Conservation (phyloP, 805 yeast species). For the Candida vartiovaarae region DNA sequence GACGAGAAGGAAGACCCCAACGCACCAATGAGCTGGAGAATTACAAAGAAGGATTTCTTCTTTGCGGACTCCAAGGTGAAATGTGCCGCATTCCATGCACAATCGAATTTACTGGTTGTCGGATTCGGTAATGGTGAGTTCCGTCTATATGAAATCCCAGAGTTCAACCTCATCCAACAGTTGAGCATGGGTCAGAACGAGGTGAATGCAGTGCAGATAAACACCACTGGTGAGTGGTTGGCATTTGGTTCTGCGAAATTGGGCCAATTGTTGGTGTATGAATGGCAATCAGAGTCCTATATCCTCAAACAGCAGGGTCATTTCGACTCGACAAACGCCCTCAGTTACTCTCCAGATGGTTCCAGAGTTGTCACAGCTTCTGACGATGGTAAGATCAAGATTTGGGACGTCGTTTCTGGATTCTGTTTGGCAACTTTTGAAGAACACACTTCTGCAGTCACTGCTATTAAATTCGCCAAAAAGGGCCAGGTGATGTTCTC, state of each 20-base stretch:
- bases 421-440: constrained; percentile 88
- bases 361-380: constrained; percentile 86
- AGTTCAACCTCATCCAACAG: constrained; percentile 73
- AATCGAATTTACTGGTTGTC: constrained; percentile 65
- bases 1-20: constrained; percentile 32
- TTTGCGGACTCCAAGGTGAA: constrained; percentile 62
- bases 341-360: constrained; percentile 93
- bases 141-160: constrained; percentile 81
- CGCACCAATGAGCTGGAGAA: constrained; percentile 66
- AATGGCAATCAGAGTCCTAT: constrained; percentile 97
- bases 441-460: constrained; percentile 86
- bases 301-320: constrained; percentile 96
- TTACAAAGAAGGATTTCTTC: constrained; percentile 67
- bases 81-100: constrained; percentile 79
- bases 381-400: constrained; percentile 94
- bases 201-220: constrained; percentile 74
- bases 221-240: constrained; percentile 89
- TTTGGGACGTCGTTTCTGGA: constrained; percentile 93
- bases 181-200: constrained; percentile 88
- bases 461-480: constrained; percentile 81
- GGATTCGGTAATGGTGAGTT: constrained; percentile 91
- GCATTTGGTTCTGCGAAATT: constrained; percentile 87
- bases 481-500: constrained; percentile 88
- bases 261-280: constrained; percentile 95
- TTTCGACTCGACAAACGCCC: constrained; percentile 78